These are phyloP conservation scores for Globisporangium carolinianum DNA, from an alignment of 352 stramenopile genomes.

Conservation along the genomic window DNA sequence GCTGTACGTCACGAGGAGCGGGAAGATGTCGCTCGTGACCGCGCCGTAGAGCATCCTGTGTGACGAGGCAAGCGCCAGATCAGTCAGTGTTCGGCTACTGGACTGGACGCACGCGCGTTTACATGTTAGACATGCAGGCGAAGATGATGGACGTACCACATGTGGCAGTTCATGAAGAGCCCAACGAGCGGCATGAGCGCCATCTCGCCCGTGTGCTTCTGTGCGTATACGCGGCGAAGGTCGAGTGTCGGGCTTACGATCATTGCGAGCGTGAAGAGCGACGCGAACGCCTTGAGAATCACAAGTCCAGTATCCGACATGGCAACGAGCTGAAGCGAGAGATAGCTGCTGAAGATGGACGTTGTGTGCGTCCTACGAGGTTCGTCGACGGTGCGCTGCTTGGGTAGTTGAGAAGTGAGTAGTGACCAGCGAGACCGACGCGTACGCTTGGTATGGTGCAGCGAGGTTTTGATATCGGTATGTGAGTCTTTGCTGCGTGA, in stretches of 20 bases:
- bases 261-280: constrained; percentile 19
- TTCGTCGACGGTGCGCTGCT: too few species aligned
- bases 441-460: too few species aligned
- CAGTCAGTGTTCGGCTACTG: not conserved
- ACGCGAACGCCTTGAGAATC: constrained; percentile 14
- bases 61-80: not conserved
- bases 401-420: too few species aligned
- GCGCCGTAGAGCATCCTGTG: constrained; percentile 10
- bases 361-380: too few species aligned
- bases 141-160: constrained; percentile 12
- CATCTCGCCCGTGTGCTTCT: constrained; percentile 12
- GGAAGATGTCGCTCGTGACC: constrained; percentile 17
- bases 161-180: constrained; percentile 6
- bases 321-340: not conserved
- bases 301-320: constrained; percentile 2
- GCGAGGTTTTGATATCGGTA: too few species aligned
- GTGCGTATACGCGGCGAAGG: not conserved
- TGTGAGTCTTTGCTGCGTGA: too few species aligned
- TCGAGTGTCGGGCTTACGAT: constrained; percentile 22
- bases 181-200: constrained; percentile 10
- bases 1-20: constrained; percentile 1
- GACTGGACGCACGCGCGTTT: too few species aligned
- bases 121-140: too few species aligned
- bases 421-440: too few species aligned
- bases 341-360: too few species aligned